phyloP scores from a whole-genome alignment of 1,284 basidiomycete genomes.

The Cystobasidium sp. region DNA sequence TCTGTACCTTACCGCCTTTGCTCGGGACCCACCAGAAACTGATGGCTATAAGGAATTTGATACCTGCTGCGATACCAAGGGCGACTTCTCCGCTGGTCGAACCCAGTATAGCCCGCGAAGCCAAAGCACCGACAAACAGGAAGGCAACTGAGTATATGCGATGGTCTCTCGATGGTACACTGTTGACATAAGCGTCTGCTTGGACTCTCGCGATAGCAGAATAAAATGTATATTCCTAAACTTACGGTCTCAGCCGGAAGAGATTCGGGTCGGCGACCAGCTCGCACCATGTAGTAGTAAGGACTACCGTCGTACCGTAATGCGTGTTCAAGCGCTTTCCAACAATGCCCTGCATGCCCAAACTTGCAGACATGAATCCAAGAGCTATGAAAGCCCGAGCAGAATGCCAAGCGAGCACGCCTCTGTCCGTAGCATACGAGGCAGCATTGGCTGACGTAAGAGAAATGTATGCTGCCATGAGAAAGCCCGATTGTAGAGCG shows the following conservation, averaged over 20 bases:
- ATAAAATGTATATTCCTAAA: neutral
- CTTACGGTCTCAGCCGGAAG: conserved; percentile 12
- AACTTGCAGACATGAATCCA: conserved; percentile 73
- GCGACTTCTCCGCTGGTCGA: conserved; percentile 23
- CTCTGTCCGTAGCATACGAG: conserved; percentile 64
- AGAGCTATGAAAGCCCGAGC: conserved; percentile 68
- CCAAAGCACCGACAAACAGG: conserved; percentile 40
- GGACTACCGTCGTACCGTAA: conserved; percentile 21
- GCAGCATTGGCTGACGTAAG: conserved; percentile 65
- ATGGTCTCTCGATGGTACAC: conserved; percentile 37
- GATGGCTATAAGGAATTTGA: conserved; percentile 35
- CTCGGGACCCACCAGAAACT: conserved; percentile 40
- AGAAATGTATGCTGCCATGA: conserved; percentile 70
- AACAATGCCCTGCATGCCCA: conserved; percentile 72
- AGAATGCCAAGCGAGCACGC: conserved; percentile 71
- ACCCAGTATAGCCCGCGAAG: conserved; percentile 19
- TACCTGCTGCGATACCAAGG: conserved; percentile 40
- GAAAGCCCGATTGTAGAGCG: conserved; percentile 72
- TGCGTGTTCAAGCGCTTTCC: conserved; percentile 64
- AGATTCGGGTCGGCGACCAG: conserved; percentile 39
- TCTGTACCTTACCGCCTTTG: conserved; percentile 30
- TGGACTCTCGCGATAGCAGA: neutral
- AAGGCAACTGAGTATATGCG: conserved; percentile 25
- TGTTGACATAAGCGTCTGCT: neutral
- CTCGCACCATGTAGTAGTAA: conserved; percentile 41